phyloP scores from a whole-genome alignment of 805 yeast genomes.

The Cyberlindnera nakhonratchasimensis region DNA sequence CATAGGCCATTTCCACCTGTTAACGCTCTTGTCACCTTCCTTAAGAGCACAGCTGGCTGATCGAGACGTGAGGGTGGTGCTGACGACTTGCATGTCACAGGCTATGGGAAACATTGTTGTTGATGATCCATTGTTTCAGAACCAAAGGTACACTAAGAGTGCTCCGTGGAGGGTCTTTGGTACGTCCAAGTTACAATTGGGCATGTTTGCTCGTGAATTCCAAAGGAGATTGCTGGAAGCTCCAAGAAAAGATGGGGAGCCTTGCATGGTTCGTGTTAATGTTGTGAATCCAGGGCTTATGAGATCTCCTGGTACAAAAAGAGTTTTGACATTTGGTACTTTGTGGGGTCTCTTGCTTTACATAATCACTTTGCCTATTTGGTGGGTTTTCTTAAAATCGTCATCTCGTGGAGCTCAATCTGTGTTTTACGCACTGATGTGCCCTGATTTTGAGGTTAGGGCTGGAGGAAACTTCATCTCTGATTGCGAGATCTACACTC shows the following conservation, averaged over 20 bases:
- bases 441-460: slow-evolving; percentile 62
- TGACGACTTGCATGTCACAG: slow-evolving; percentile 78
- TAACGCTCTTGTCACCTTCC: slow-evolving; percentile 79
- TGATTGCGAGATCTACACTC: slow-evolving; percentile 58
- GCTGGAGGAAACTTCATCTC: slow-evolving; percentile 69
- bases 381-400: slow-evolving; percentile 79
- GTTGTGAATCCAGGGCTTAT: slow-evolving; percentile 90
- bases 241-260: slow-evolving; percentile 69
- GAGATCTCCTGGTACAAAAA: slow-evolving; percentile 82
- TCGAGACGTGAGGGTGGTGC: slow-evolving; percentile 80
- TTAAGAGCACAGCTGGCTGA: slow-evolving; percentile 89
- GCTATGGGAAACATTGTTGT: slow-evolving; percentile 65
- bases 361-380: slow-evolving; percentile 69
- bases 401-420: slow-evolving; percentile 80
- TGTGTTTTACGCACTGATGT: slow-evolving; percentile 59
- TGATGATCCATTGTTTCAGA: slow-evolving; percentile 61
- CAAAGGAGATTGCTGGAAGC: slow-evolving; percentile 60
- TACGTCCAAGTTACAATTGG: slow-evolving; percentile 71
- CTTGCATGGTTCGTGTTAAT: slow-evolving; percentile 64
- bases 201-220: slow-evolving; percentile 72
- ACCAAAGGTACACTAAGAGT: slow-evolving; percentile 51
- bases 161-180: slow-evolving; percentile 80
- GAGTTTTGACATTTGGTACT: slow-evolving; percentile 75
- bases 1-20: slow-evolving; percentile 73
- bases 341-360: slow-evolving; percentile 61